Evolutionary conservation across 2,329 filamentous ascomycete genomes (phyloP), one percentile per base, ranked within the genome.

Genomic region (Phyllosticta paracitricarpa): DNA sequence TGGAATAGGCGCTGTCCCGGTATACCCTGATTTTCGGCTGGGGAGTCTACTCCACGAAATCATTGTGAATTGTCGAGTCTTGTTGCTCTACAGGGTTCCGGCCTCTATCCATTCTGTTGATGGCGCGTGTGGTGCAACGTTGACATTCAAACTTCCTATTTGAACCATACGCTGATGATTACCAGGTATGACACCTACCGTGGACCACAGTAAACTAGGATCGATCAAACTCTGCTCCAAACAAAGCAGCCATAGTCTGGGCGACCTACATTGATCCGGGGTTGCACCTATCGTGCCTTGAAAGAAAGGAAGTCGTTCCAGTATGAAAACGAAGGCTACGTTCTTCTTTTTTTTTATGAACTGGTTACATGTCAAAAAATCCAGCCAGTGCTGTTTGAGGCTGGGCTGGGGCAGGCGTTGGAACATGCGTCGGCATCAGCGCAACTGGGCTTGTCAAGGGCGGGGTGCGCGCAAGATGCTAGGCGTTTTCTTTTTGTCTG

Each of bases 161-260:
- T 17, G 28, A 48, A 48, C 40, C 22, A 10, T 14, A 14, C 17
- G 25, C 56, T 59, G 35, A 58, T 52, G 5, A 30, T 7, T 35
- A 40, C n/a, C 40, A 63, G 62, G 35, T 63, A 61, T 58, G 58
- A 61, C 22, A 51, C 54, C n/a, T 63, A 63, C 28, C 58, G 55
- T 40, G 62, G 62, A 28, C 62, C 62, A 51, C 59, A 63, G 58
- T 63, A 61, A 59, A 57, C 57, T 48, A 48, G 14, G 40, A 48
- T 48, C 40, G n/a, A 48, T n/a, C 3, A n/a, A n/a, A 48, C 12
- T n/a, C 40, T 19, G 40, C 40, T 48, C 14, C 40, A n/a, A 48
- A 48, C 40, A n/a, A 48, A n/a, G 14, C 40, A 48, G 40, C n/a
- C n/a, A 48, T 48, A 17, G 14, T n/a, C n/a, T 48, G 40, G 6